Evolutionary conservation across 1,139 yeast species (phyloP), one percentile per base, ranked within the genome.

Genomic region (Geotrichum reessii): DNA sequence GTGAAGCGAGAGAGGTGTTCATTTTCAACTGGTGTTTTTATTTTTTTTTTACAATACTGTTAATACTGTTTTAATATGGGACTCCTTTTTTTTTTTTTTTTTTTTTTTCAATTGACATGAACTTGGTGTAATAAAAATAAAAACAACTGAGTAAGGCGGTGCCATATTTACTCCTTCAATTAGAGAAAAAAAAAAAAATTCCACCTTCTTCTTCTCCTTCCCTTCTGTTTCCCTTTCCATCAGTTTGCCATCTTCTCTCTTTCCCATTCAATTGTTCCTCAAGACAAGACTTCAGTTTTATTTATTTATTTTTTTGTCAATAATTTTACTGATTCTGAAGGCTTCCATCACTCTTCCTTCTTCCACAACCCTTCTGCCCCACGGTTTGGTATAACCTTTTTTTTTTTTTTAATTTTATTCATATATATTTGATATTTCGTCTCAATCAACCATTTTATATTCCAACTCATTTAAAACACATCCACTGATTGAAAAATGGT

Each of bases 401-500:
- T 25, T n/a, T n/a, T n/a, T n/a, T n/a, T n/a, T n/a, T n/a, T n/a
- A n/a, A n/a, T n/a, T n/a, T n/a, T n/a, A n/a, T n/a, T n/a, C n/a
- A n/a, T n/a, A n/a, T n/a, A n/a, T n/a, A n/a, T n/a, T 33, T 33
- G 40, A n/a, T 33, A 33, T 12, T 33, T 33, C 14, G 40, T 33
- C 40, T 12, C 19, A 33, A 33, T n/a, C 14, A 33, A 17, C 40
- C 40, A 33, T 33, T 5, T 33, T n/a, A 12, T 33, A 33, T 33
- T n/a, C n/a, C n/a, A 33, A n/a, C 14, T 33, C n/a, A 33, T 17
- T 33, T n/a, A 17, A 33, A n/a, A 33, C 40, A 5, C 17, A 12
- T n/a, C 21, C 42, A 44, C 40, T 37, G 11, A 40, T 19, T 28
- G 44, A 57, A 48, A 46, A 46, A 87, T 87, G 95, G 95, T 90